Conservation (phyloP, 257 asterid species). For the Ophiorrhiza pumila region DNA sequence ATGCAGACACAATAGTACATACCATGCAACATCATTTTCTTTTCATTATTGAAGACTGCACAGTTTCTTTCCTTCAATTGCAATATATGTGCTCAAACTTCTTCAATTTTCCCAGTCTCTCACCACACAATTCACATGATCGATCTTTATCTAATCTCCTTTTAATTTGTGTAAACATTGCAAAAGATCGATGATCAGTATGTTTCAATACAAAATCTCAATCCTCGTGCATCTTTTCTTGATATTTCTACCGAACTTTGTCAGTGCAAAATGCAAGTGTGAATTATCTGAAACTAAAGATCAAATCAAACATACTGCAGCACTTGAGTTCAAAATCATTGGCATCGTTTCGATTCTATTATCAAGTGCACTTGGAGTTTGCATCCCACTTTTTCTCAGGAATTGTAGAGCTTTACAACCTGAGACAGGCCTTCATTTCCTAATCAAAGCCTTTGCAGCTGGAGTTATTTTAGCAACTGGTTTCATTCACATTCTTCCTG, state of each 20-base stretch:
- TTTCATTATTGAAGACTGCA: not conserved
- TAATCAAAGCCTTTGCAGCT: constrained; percentile 28
- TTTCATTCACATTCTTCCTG: constrained; percentile 31
- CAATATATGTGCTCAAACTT: no score
- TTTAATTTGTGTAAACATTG: not conserved
- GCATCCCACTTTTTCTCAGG: constrained; percentile 24
- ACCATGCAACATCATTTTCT: not conserved
- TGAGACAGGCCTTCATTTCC: constrained; percentile 24
- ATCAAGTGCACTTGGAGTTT: constrained; percentile 21
- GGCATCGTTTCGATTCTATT: constrained; percentile 22
- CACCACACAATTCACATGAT: no score
- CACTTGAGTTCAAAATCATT: constrained; percentile 17
- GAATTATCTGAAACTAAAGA: constrained; percentile 16
- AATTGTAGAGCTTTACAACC: constrained; percentile 20
- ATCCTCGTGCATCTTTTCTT: not conserved
- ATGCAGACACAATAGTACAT: not conserved
- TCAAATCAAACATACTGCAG: not conserved
- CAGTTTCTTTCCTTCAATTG: no score
- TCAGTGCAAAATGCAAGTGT: constrained; percentile 23
- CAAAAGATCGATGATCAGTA: not conserved
- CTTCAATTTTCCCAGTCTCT: not conserved
- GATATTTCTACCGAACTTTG: constrained; percentile 9
- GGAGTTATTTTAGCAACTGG: constrained; percentile 33
- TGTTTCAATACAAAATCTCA: not conserved
- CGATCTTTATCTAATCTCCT: not conserved